Evolutionary conservation across 169 alveolate species (phyloP).

Genomic region (Eimeria zaria): DNA sequence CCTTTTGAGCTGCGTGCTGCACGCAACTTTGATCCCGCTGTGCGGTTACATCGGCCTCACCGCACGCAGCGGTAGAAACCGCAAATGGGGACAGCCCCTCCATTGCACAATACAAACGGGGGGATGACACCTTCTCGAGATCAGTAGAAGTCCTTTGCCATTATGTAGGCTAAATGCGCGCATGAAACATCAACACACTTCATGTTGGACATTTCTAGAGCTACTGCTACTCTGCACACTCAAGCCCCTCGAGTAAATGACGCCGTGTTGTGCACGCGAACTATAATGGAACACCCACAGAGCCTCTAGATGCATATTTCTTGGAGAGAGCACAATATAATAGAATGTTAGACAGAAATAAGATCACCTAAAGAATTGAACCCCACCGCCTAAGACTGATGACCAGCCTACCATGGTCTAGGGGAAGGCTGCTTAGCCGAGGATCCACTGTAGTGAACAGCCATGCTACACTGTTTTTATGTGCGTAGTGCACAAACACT

Average conservation of each 20-base stretch:
- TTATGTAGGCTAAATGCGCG: background rate
- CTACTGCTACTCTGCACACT: background rate
- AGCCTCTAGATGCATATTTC: too few relatives aligned
- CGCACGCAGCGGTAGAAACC: background rate
- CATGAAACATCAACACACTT: background rate
- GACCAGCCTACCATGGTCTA: too few relatives aligned
- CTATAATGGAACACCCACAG: too few relatives aligned
- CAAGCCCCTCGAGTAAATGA: background rate
- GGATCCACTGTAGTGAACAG: too few relatives aligned
- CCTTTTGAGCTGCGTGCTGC: background rate
- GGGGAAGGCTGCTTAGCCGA: too few relatives aligned
- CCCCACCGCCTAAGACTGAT: too few relatives aligned
- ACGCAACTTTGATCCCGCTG: background rate
- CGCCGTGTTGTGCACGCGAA: background rate
- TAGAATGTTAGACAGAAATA: too few relatives aligned
- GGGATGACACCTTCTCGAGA: background rate
- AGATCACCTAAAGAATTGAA: too few relatives aligned
- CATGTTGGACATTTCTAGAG: background rate
- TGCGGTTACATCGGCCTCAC: background rate
- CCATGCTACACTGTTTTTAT: too few relatives aligned
- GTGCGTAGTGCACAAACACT: too few relatives aligned
- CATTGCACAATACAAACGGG: background rate
- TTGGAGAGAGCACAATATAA: too few relatives aligned
- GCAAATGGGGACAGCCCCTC: background rate
- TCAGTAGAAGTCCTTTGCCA: background rate